Base-by-base conservation (phyloP, 768 basidiomycete species). In the Suillus bovinus region DNA sequence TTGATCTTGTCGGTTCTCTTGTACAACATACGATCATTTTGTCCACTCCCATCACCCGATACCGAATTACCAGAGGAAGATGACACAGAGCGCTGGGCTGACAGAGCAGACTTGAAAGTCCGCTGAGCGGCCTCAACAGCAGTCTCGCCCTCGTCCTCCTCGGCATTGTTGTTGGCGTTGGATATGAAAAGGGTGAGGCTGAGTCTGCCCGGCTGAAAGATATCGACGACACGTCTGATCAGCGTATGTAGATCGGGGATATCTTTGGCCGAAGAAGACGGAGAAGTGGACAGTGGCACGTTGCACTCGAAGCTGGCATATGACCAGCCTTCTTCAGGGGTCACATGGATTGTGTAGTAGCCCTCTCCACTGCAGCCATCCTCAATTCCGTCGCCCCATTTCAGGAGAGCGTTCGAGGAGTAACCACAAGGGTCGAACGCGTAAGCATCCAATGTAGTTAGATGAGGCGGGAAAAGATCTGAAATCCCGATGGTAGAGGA, bases 291-390 rank as follows among this genome's bases (percentile, higher is more conserved):
- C 49, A 89, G 79, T 5, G 93, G 93, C n/a, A 97, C 86, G 76
- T 99, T 99, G 79, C 94, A 96, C 77, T 99, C 97, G 79, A 99
- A 99, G 70, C 91, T 94, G 66, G 97, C 97, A 75, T 97, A 99
- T 52, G 95, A 97, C 91, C 94, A 99, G 61, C 93, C 96, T 69
- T 92, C 88, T 76, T 99, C 97, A 31, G 97, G 97, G 0, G 97
- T 99, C 63, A 99, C 96, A 73, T 99, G 97, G 61, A 99, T 96
- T 8, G 94, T 98, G 74, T 93, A 98, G 76, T 99, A 99, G 42
- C 96, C 94, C 75, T 98, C 97, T 17, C 86, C 86, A 24, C 54
- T 59, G 24, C 64, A 62, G 36, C 61, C 65, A 39, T 75, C 69
- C 60, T 73, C 61, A 33, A 61, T 65, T 16, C 42, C 56, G 53